Evolutionary conservation across 2,329 filamentous ascomycete genomes (phyloP), one percentile per base, ranked within the genome.

Genomic region (Mollisiaceae sp.): DNA sequence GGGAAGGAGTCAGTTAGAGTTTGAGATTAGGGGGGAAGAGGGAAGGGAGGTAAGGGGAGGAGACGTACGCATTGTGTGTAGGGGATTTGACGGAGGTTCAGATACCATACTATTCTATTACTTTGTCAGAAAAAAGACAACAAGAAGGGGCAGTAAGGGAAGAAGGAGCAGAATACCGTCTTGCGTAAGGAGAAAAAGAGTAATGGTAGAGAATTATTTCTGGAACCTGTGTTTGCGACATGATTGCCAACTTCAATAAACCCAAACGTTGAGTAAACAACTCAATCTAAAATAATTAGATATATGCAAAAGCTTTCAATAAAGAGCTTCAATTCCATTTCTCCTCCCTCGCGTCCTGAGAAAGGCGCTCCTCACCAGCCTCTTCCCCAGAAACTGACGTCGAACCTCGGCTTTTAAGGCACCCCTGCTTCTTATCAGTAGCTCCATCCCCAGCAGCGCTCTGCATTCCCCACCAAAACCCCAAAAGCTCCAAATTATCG

Each of bases 31-130:
- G 12, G 8, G 47, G 41, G 38, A 39, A 55, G 27, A 32, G 63
- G 59, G 43, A 43, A 15, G 61, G 39, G 18, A 36, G 54, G 12
- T 59, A 41, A 45, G 18, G 61, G 39, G 18, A 38, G 54, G 12
- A 45, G 12, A 81, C 85, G 76, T 80, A 91, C 87, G 72, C 89
- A 91, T 86, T 91, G 83, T 59, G 81, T 82, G 72, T 89, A 91
- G 0, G 84, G 82, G 55, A 92, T 89, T 32, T 83, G 83, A 50
- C 89, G 85, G 3, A 92, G 82, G 45, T 82, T 81, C 14, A 92
- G 80, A 74, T 92, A 92, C 88, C 89, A 91, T 32, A 84, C 77
- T 35, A 92, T 77, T 52, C 73, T 75, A 36, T 39, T 1, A 9
- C 4, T 24, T 15, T 18, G 47, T 67, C 27, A 69, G 58, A n/a